Conservation (phyloP, 306 rosid species). For the Rosa chinensis region DNA sequence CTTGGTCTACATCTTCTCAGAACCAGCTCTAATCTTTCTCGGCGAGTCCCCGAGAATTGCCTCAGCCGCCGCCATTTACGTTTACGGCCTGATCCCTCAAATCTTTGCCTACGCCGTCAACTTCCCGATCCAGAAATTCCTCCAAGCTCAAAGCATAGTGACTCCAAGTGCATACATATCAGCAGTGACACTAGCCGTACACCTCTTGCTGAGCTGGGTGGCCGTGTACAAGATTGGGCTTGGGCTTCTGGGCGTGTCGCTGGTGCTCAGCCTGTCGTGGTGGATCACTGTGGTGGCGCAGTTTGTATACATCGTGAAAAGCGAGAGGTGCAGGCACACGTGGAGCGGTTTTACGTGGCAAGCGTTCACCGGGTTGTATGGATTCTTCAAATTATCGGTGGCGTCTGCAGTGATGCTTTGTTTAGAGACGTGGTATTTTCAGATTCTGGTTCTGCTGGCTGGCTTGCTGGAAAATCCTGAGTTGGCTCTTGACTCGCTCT, state of each 20-base stretch:
- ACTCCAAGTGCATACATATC: constrained; percentile 73
- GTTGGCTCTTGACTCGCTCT: constrained; percentile 66
- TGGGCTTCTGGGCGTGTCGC: constrained; percentile 64
- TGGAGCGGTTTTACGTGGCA: constrained; percentile 59
- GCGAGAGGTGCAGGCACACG: constrained; percentile 50
- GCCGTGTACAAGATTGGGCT: constrained; percentile 54
- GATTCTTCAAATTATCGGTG: constrained; percentile 60
- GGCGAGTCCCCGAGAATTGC: constrained; percentile 60
- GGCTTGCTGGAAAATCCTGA: constrained; percentile 71
- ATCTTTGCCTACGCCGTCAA: constrained; percentile 70
- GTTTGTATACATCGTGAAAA: constrained; percentile 57
- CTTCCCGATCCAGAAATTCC: constrained; percentile 78
- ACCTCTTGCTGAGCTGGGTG: constrained; percentile 53
- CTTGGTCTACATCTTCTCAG: constrained; percentile 33
- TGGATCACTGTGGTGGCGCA: constrained; percentile 71
- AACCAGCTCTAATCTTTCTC: constrained; percentile 43
- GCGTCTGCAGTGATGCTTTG: constrained; percentile 80
- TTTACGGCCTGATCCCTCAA: constrained; percentile 75
- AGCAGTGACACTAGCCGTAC: constrained; percentile 42
- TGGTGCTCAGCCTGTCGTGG: constrained; percentile 79
- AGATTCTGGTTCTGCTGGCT: constrained; percentile 71
- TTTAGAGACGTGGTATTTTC: constrained; percentile 74
- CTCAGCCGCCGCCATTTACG: constrained; percentile 49
- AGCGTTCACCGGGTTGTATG: constrained; percentile 49
- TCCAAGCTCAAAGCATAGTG: constrained; percentile 77